These are phyloP conservation scores for Juncus inflexus DNA, from an alignment of 176 grass and related monocot species.

Conservation along the genomic window DNA sequence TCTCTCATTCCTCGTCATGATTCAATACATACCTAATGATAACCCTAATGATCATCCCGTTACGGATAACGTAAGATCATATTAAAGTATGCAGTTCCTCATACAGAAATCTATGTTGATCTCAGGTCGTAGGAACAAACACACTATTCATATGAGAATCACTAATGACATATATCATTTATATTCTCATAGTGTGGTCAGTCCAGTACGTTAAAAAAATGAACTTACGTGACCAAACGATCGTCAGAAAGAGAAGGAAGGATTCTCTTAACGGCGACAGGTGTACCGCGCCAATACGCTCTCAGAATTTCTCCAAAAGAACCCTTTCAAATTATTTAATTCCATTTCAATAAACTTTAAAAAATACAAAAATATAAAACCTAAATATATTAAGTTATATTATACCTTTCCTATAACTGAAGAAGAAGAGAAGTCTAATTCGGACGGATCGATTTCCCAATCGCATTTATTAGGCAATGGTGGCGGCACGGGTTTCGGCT, in stretches of 20 bases:
- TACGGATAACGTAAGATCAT: too few species aligned
- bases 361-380: background rate
- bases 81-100: too few species aligned
- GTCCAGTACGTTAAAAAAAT: conserved; percentile 2
- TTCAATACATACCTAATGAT: too few species aligned
- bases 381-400: background rate
- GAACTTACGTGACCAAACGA: conserved; percentile 83
- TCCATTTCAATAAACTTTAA: conserved; percentile 12
- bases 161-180: too few species aligned
- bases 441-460: conserved; percentile 93
- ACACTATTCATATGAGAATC: too few species aligned
- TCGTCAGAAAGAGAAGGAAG: conserved; percentile 98
- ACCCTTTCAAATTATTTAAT: conserved; percentile 44
- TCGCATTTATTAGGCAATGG: conserved; percentile 97
- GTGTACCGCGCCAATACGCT: conserved; percentile 99
- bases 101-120: too few species aligned
- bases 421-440: conserved; percentile 83
- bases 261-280: conserved; percentile 97
- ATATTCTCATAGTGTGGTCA: too few species aligned
- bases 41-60: too few species aligned
- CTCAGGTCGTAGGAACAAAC: too few species aligned
- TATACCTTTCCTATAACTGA: conserved; percentile 84
- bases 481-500: conserved; percentile 87
- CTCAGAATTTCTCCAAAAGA: conserved; percentile 99
- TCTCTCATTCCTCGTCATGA: too few species aligned